phyloP scores from a whole-genome alignment of 176 grass and related monocot species.

The Musa beccarii region DNA sequence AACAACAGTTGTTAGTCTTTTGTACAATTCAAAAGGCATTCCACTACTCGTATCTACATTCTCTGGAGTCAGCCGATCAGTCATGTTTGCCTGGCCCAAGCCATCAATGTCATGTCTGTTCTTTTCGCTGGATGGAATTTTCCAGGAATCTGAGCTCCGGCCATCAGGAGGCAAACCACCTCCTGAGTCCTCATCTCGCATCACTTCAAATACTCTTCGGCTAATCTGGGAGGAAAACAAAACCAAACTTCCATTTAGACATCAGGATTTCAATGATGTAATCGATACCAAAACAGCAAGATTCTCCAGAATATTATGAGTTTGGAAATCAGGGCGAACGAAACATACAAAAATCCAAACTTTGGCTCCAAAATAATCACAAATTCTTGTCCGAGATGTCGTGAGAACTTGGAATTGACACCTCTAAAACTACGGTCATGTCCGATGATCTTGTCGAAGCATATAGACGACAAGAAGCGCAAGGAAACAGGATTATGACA shows the following conservation, averaged over 20 bases:
- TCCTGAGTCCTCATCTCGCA: constrained; percentile 38
- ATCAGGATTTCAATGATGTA: not conserved
- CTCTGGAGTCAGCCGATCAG: constrained; percentile 22
- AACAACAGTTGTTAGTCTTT: constrained; percentile 64
- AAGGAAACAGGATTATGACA: not conserved
- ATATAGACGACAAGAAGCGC: not conserved
- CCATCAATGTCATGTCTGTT: constrained; percentile 8
- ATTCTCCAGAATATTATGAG: not conserved
- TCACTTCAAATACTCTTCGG: constrained; percentile 72
- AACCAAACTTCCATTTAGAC: not conserved
- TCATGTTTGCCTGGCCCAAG: constrained; percentile 7
- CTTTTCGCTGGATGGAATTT: constrained; percentile 10
- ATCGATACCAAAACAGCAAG: not conserved
- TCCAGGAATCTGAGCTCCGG: constrained; percentile 21
- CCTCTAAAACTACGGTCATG: not conserved
- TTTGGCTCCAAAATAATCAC: not conserved
- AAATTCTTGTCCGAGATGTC: not conserved
- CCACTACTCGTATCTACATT: constrained; percentile 19
- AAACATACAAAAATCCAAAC: not conserved
- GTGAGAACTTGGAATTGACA: not conserved
- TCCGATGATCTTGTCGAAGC: not conserved
- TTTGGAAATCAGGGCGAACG: not conserved
- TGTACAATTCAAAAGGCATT: constrained; percentile 84
- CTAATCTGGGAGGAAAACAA: constrained; percentile 46
- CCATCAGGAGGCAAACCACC: not conserved